Base-by-base conservation (phyloP, 177 flowering plant species). In the Vitis hybrid region DNA sequence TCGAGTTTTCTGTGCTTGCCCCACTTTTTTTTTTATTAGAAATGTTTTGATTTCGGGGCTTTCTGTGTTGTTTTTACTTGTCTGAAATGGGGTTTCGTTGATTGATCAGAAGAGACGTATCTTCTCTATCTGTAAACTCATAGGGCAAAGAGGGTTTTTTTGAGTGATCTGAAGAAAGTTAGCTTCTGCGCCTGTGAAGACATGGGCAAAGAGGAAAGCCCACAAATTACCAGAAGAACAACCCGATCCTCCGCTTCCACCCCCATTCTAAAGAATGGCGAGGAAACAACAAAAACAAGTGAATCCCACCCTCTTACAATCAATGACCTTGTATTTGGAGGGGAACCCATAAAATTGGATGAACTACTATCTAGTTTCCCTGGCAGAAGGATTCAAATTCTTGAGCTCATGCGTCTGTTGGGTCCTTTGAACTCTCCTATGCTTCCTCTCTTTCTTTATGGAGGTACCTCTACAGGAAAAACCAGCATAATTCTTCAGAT, bases 381-480 rank as follows among this genome's bases (percentile, higher is more conserved):
- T 13, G 89, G 91, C n/a, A 87, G 99, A 64, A 68, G 78, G 15
- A 52, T 1, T 57, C 94, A 94, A 72, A 89, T 94, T 71, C 76
- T 72, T 65, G 91, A 91, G 68, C 71, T 96, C 18, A 4, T 92
- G 44, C 83, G 67, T 22, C 83, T 83, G 73, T 67, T 96, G 66
- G 99, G 99, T 65, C 94, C 95, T 7, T 9, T 73, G 64, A 83
- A 88, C 81, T 87, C 90, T 17, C 89, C 97, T 51, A 77, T 90
- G 82, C 78, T 83, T 76, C 98, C 99, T 3, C 63, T 94, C 2
- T 89, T 94, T 70, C 52, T 96, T 0, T 91, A 92, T 68, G 99
- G 98, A 47, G 88, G 88, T 57, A 73, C 89, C 63, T 85, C 94
- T 11, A 85, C 95, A 20, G 99, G 97, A 13, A 96, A 96, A 77